Evolutionary conservation across 805 yeast genomes (phyloP), one percentile per base, ranked within the genome.

Genomic region (Schwanniomyces yamadae): DNA sequence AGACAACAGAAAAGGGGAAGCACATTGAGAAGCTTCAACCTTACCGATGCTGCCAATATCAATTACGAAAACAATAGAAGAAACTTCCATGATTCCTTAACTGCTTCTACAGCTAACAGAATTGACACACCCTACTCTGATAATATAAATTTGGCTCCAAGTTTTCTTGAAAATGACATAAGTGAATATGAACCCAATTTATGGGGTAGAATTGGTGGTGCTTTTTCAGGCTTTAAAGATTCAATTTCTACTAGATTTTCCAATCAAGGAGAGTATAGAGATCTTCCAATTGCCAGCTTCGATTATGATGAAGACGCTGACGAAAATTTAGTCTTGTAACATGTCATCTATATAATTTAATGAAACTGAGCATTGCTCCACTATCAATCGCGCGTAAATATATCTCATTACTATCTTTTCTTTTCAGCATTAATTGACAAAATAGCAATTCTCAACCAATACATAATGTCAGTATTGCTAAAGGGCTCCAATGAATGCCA

Each of bases 261-360:
- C 16, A 20, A 20, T 14, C 23, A 19, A 9, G 23, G 40, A n/a
- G 40, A 28, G 18, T 32, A 27, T 28, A 27, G 36, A 22, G 28
- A 28, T 31, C 35, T 16, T 16, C 35, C 35, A 14, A 31, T 32
- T 13, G 68, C 62, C 23, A 42, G 49, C 16, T 58, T 55, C 33
- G 52, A 52, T 36, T 57, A 62, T 35, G 69, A 63, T 43, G 63
- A 54, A 14, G 67, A 63, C 40, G 63, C 61, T 22, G 49, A 61
- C 21, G 65, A 59, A 28, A 55, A 54, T 27, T 44, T 65, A 34
- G 52, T 63, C 27, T 37, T 63, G 36, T 61, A 54, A 28, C 19
- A n/a, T 8, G n/a, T 2, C 18, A 11, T 21, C 26, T 20, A 25
- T 28, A 28, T 28, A 6, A 15, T 18, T 19, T 28, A 19, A 28